Evolutionary conservation across 1,284 basidiomycete species (phyloP), one percentile per base, ranked within the genome.

Genomic region (Mycosarcoma mackinlayi): DNA sequence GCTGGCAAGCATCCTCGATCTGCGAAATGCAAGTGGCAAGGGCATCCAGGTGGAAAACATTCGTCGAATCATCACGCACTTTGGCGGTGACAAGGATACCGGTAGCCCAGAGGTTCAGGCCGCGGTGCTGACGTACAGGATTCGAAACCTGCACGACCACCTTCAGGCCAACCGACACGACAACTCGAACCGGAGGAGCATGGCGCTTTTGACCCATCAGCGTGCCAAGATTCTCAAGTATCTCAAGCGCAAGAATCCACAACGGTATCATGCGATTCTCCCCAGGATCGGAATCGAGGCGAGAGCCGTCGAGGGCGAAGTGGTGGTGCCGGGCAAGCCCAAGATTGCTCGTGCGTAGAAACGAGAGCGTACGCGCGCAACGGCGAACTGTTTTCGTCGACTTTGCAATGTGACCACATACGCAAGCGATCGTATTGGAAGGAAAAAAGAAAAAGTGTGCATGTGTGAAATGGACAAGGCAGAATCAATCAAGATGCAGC

Each of bases 61-160:
- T 62, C 86, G 88, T 76, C 86, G 93, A 66, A 91, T 95, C 73
- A 86, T 96, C 40, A 84, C 85, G 11, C 89, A 88, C 52, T 97
- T 98, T 85, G 94, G 91, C 23, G 40, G 38, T 1, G 25, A 30
- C 5, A 27, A 49, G 13, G 91, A 95, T 81, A 87, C 92, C 1
- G 94, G 93, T 33, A 86, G 89, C 51, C 87, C 91, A 1, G 91
- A 93, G 77, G 93, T 95, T 0, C 93, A 96, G 86, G 94, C 90
- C 46, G 94, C 94, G 0, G 85, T 97, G 23, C 81, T 94, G 52
- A 97, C 94, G 0, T 88, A 91, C 80, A 87, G 89, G 77, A 95
- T 97, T 73, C 91, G 92, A 41, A 90, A 89, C 71, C 83, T 97
- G 39, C 90, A 90, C 86, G 85, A 85, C 1, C 94, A 96, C 82